These are phyloP conservation scores for Colletotrichum tofieldiae DNA, from an alignment of 2,329 filamentous ascomycete species.

Conservation along the genomic window DNA sequence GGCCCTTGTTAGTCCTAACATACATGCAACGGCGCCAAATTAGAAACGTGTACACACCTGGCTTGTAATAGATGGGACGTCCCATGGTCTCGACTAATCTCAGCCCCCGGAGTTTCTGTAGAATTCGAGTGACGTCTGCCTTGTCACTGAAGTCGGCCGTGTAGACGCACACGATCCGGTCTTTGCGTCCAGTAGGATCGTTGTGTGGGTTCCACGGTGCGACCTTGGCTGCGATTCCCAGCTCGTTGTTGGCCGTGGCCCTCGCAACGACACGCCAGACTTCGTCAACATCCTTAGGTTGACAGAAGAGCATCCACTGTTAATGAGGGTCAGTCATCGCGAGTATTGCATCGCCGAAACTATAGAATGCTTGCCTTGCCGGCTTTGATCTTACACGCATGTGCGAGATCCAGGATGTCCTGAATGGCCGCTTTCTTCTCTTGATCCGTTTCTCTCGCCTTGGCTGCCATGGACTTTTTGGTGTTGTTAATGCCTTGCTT, in stretches of 20 bases:
- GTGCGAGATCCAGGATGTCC: conserved; percentile 75
- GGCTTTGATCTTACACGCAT: conserved; percentile 68
- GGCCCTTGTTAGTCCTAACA: conserved; percentile 33
- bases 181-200: conserved; percentile 57
- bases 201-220: conserved; percentile 65
- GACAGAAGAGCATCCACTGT: conserved; percentile 83
- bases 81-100: conserved; percentile 67
- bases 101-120: conserved; percentile 74
- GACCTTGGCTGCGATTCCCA: conserved; percentile 83
- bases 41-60: conserved; percentile 63
- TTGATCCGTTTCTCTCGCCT: conserved; percentile 64
- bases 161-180: conserved; percentile 82
- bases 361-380: conserved; percentile 72
- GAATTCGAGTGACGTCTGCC: conserved; percentile 78
- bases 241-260: conserved; percentile 77
- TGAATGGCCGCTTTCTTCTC: conserved; percentile 65
- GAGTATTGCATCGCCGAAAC: background rate
- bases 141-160: conserved; percentile 81
- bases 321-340: background rate
- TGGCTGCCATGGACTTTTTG: conserved; percentile 52
- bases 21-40: background rate
- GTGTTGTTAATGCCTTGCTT: conserved; percentile 62
- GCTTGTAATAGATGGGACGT: conserved; percentile 83
- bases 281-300: conserved; percentile 67
- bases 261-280: conserved; percentile 78